A percentile compares a stretch with the other conserved stretches of the same genome.
phyloP scores from a whole-genome alignment of 1,284 basidiomycete species.

The Gymnopus androsaceus region DNA sequence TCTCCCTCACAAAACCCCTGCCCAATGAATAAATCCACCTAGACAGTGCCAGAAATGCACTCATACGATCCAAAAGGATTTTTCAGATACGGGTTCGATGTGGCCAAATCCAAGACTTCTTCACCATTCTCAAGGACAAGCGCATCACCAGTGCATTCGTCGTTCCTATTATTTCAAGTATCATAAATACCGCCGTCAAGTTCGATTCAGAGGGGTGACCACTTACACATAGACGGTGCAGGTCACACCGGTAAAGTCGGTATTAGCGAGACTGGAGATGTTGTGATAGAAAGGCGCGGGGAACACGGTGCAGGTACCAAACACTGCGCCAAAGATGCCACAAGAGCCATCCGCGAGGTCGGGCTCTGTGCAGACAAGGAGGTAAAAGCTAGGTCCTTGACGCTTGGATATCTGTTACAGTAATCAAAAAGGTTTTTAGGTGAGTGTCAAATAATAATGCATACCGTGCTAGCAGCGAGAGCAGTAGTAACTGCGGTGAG shows the following conservation, averaged over 20 bases:
- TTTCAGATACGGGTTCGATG: neutral
- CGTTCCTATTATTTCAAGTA: neutral
- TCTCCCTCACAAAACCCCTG: too few relatives aligned
- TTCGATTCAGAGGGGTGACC: neutral
- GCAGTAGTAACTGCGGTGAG: neutral
- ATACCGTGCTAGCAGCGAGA: neutral
- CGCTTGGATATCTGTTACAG: neutral
- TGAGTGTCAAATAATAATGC: neutral
- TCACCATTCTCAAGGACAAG: neutral
- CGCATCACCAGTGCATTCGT: neutral
- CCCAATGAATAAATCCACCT: too few relatives aligned
- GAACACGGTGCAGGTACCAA: neutral
- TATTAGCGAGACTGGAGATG: neutral
- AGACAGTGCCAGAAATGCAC: too few relatives aligned
- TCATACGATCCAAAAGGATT: neutral
- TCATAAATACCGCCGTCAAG: neutral
- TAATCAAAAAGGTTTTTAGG: neutral
- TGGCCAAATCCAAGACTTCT: neutral
- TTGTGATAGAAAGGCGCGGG: neutral
- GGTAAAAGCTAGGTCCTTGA: neutral
- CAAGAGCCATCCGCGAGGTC: neutral
- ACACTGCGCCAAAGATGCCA: neutral
- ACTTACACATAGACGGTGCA: constrained; percentile 1
- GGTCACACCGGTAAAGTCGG: neutral
- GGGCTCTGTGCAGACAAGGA: neutral